These are phyloP conservation scores for Aspergillus sp. DNA, from an alignment of 2,329 filamentous ascomycete genomes.

Conservation along the genomic window DNA sequence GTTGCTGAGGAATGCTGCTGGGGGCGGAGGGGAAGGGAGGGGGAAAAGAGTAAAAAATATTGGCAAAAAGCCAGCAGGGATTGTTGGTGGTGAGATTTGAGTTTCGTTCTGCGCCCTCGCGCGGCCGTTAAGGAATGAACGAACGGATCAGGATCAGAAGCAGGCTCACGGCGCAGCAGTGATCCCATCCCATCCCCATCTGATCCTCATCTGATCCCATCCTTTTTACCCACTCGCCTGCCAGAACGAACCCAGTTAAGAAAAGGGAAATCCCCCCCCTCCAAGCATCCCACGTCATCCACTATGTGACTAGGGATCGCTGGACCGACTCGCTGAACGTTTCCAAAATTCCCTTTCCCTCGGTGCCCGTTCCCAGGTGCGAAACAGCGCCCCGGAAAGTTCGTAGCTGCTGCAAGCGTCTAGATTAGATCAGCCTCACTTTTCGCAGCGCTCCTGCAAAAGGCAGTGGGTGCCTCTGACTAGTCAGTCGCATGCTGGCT, in stretches of 20 bases:
- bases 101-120: constrained; percentile 2
- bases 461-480: constrained; percentile 20
- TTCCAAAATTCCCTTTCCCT: constrained; percentile 1
- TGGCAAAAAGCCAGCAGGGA: not conserved
- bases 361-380: constrained; percentile 8
- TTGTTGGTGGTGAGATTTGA: not conserved
- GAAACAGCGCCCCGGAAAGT: constrained; percentile 6
- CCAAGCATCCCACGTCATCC: constrained; percentile 17
- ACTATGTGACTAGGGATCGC: constrained; percentile 5
- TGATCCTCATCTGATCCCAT: not conserved
- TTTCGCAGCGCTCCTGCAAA: constrained; percentile 12
- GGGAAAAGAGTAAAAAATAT: not conserved
- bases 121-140: constrained; percentile 3
- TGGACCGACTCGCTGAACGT: not conserved
- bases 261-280: not conserved
- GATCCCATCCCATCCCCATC: too few species aligned
- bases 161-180: not conserved
- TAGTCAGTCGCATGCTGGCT: constrained; percentile 13
- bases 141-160: not conserved
- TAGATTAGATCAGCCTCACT: constrained; percentile 21
- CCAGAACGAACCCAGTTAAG: not conserved
- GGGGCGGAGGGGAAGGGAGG: constrained; percentile 1
- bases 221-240: not conserved
- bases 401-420: constrained; percentile 14
- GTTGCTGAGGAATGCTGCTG: constrained; percentile 17